A percentile compares a stretch with the other conserved stretches of the same genome.
phyloP scores from a whole-genome alignment of 1,284 basidiomycete species.

The Coniophora puteana region DNA sequence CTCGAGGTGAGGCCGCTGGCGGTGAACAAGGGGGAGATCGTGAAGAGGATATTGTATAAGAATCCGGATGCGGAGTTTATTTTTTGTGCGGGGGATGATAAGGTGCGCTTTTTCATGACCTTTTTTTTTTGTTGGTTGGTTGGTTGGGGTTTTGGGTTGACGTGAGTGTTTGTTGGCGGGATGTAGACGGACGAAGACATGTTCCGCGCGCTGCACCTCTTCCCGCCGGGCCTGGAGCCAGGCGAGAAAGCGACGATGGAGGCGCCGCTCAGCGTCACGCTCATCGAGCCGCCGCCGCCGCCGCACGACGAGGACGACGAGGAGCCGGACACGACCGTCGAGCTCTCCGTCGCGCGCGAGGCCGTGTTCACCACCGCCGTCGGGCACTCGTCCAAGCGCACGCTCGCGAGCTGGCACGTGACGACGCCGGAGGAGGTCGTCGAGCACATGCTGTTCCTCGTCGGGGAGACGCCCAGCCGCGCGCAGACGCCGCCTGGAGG shows the following conservation, averaged over 20 bases:
- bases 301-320: constrained; percentile 22
- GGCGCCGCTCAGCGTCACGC: constrained; percentile 72
- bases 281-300: constrained; percentile 40
- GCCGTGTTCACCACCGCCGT: constrained; percentile 88
- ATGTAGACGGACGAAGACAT: constrained; percentile 91
- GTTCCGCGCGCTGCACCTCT: constrained; percentile 84
- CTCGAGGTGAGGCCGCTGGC: constrained; percentile 94
- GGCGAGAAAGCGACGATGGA: constrained; percentile 49
- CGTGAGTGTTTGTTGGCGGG: no score
- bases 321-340: constrained; percentile 48
- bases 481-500: not conserved
- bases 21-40: constrained; percentile 98
- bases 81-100: constrained; percentile 98
- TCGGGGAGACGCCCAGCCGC: constrained; percentile 24
- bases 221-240: constrained; percentile 37
- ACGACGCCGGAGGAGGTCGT: constrained; percentile 76
- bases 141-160: not conserved
- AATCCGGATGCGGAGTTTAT: constrained; percentile 94
- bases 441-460: constrained; percentile 60
- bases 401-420: constrained; percentile 87
- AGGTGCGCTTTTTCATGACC: constrained; percentile 50
- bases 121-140: no score
- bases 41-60: constrained; percentile 88
- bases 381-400: constrained; percentile 83
- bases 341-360: constrained; percentile 62